Base-by-base conservation (phyloP, 2,329 filamentous ascomycete species). In the Neofusicoccum sp. region DNA sequence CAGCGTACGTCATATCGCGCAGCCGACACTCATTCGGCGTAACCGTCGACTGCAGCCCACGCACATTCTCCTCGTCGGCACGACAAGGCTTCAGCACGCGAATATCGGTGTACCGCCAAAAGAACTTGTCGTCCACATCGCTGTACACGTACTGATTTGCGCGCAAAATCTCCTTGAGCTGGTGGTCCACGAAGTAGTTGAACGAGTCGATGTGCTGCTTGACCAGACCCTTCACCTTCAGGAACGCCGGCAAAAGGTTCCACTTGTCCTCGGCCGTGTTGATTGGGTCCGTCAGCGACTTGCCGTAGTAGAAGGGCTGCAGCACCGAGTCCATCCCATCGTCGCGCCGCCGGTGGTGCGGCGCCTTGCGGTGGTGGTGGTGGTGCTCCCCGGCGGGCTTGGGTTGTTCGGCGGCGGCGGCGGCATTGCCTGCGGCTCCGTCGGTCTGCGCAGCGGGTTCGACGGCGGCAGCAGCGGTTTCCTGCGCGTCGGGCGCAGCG, bases 151-250 rank as follows among this genome's bases (percentile, higher is more conserved):
- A 89, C 51, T 89, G 87, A 73, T 97, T 98, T 56, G 93, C 90
- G 72, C 91, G 88, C 66, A 99, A 89, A 68, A 99, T 99, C 69
- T 97, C 93, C 78, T 96, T 96, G 74, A 99, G 87, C 73, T 98
- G 93, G 61, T 96, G 89, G 68, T 99, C 91, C 66, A 97, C 89
- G 69, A 99, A 98, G 78, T 95, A 96, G 78, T 99, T 97, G 82
- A 96, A 99, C 26, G 95, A 98, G 79, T 99, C 96, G 71, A 96
- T 93, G 75, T 97, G 93, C 80, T 98, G 93, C 76, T 97, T 97
- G 58, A 97, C 93, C 61, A 97, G 81, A 61, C 93, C 93, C 77
- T 99, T 99, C 69, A 97, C 93, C 76, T 97, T 97, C 62, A 99
- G 80, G 75, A 99, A 99, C n/a, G 95, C 95, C 0, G 95, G 96